Conservation (phyloP, 768 basidiomycete genomes). For the Russula sp. region DNA sequence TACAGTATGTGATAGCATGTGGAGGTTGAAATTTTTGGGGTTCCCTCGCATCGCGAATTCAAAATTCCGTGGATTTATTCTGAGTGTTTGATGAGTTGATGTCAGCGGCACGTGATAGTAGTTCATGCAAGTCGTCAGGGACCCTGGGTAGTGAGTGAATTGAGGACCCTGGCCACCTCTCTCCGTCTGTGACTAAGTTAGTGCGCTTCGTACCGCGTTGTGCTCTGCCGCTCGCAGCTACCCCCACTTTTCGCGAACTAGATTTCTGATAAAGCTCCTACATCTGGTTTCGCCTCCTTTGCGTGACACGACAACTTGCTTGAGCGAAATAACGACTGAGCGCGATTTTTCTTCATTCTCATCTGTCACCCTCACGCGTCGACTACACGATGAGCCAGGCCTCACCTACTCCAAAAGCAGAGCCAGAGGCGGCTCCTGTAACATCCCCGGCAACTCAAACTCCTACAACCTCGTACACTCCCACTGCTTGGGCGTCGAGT, state of each 20-base stretch:
- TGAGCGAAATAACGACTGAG: neutral
- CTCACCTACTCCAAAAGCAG: constrained; percentile 14
- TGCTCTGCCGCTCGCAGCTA: neutral
- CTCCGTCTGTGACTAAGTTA: neutral
- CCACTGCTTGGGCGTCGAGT: constrained; percentile 13
- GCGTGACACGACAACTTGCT: neutral
- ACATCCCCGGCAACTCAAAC: constrained; percentile 12
- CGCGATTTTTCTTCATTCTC: neutral
- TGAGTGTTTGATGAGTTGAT: too few species aligned
- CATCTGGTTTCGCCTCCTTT: too few species aligned
- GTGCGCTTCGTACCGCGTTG: neutral
- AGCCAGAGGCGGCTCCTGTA: constrained; percentile 12
- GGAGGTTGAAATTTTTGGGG: too few species aligned
- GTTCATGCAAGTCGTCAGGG: neutral
- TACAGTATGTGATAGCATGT: too few species aligned
- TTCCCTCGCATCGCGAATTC: too few species aligned
- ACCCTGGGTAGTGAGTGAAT: neutral
- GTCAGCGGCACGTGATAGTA: too few species aligned
- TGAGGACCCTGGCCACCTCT: neutral
- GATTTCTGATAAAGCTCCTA: neutral
- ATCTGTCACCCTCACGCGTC: neutral
- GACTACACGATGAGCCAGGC: constrained; percentile 15
- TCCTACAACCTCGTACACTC: constrained; percentile 16
- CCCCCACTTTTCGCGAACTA: neutral
- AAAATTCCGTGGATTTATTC: too few species aligned